Evolutionary conservation across 2,329 filamentous ascomycete species (phyloP).

Genomic region (Penicillium sp.): DNA sequence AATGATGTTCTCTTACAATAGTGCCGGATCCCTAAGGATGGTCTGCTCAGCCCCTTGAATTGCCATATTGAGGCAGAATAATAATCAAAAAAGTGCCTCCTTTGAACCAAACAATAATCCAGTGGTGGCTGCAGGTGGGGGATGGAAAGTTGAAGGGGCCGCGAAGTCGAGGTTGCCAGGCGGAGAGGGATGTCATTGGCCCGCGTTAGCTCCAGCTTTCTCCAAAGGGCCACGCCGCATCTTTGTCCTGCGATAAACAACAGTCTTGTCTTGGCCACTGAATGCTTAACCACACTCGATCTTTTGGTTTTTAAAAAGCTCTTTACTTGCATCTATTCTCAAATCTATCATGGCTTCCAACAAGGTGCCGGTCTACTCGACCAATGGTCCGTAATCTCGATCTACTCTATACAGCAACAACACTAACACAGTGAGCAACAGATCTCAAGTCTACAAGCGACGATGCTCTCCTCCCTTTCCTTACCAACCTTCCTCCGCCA

Average conservation of each 20-base stretch:
- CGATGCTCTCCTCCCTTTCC: slow-evolving; percentile 89
- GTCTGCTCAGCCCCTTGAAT: slow-evolving; percentile 78
- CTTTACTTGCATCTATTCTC: not conserved
- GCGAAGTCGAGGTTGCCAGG: slow-evolving; percentile 17
- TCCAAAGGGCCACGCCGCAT: slow-evolving; percentile 39
- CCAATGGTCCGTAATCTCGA: slow-evolving; percentile 36
- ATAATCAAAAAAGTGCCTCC: not conserved
- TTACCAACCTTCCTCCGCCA: slow-evolving; percentile 70
- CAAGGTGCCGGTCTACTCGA: slow-evolving; percentile 46
- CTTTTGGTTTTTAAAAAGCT: not conserved
- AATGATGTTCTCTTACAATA: slow-evolving; percentile 67
- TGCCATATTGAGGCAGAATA: slow-evolving; percentile 60
- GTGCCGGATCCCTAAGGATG: slow-evolving; percentile 96
- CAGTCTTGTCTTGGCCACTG: not conserved
- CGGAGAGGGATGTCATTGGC: slow-evolving; percentile 20
- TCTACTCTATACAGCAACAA: slow-evolving; percentile 8
- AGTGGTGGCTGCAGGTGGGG: slow-evolving; percentile 12
- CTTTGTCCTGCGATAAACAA: slow-evolving; percentile 19
- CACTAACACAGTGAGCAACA: slow-evolving; percentile 38
- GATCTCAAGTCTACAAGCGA: slow-evolving; percentile 97
- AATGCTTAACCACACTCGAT: not conserved
- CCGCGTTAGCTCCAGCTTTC: slow-evolving; percentile 23
- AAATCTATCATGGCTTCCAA: slow-evolving; percentile 22
- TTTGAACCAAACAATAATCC: not conserved
- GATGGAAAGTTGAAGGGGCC: slow-evolving; percentile 10